Percentiles rank a stretch among this genome's conserved stretches.
Evolutionary conservation across 2,329 filamentous ascomycete genomes (phyloP).

Genomic region (Macroventuria anomochaeta): DNA sequence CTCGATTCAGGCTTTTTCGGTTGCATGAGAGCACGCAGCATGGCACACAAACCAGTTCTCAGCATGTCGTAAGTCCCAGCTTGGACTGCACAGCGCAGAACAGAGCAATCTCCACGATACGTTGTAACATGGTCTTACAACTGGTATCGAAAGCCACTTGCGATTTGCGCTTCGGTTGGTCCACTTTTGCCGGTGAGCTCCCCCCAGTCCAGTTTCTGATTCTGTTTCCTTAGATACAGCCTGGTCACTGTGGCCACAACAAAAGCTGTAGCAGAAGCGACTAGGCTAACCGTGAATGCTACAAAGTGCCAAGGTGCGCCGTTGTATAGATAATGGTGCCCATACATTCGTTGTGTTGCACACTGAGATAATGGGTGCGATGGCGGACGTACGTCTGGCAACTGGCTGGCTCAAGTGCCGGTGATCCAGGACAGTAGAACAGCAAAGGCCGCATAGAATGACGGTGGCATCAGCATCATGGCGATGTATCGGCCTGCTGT

Average conservation of each 20-base stretch:
- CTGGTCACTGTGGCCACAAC: not conserved
- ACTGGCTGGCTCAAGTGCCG: not conserved
- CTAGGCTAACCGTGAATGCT: not conserved
- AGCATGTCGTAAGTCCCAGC: too few species aligned
- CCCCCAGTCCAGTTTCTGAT: too few species aligned
- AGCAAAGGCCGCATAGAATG: not conserved
- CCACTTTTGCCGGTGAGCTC: too few species aligned
- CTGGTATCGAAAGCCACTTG: too few species aligned
- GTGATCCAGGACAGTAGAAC: not conserved
- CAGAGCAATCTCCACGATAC: too few species aligned
- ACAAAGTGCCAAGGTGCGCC: not conserved
- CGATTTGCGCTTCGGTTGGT: too few species aligned
- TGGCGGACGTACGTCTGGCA: not conserved
- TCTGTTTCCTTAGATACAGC: not conserved
- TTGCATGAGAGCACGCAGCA: too few species aligned
- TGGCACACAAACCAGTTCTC: too few species aligned
- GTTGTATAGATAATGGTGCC: not conserved
- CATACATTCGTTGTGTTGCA: not conserved
- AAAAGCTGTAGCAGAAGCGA: not conserved
- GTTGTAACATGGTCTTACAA: too few species aligned
- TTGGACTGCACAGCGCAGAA: too few species aligned
- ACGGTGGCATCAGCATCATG: not conserved
- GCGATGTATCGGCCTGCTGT: not conserved
- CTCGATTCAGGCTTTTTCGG: too few species aligned
- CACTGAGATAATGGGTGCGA: not conserved